Percentiles rank a stretch among this genome's conserved stretches.
These are phyloP conservation scores for Hanseniaspora meyeri DNA, from an alignment of 805 yeast species.

Conservation along the genomic window DNA sequence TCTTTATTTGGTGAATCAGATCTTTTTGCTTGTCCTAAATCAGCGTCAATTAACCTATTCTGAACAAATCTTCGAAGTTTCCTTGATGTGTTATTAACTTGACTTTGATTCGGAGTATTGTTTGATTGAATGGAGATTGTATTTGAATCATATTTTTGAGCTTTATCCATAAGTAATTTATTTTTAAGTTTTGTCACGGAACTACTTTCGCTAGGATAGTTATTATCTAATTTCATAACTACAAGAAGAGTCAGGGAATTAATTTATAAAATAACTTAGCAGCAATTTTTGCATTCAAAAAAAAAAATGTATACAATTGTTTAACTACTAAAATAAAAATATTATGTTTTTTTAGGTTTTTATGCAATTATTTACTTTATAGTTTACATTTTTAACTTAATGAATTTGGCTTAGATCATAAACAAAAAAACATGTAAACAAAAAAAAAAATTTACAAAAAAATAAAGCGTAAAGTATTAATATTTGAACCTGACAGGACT, in stretches of 20 bases:
- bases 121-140: not conserved
- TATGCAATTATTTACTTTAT: not conserved
- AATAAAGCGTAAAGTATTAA: constrained; percentile 2
- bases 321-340: too few relatives aligned
- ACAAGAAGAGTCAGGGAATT: too few relatives aligned
- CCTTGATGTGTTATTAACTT: constrained; percentile 23
- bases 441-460: not conserved
- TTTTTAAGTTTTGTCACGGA: not conserved
- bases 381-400: not conserved
- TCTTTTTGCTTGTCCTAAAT: constrained; percentile 6
- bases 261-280: too few relatives aligned
- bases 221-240: not conserved
- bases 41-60: constrained; percentile 10
- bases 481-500: constrained; percentile 39
- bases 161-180: not conserved
- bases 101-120: constrained; percentile 16
- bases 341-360: not conserved
- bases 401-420: not conserved
- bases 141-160: not conserved
- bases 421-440: not conserved
- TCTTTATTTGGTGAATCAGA: constrained; percentile 14
- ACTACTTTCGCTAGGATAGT: not conserved
- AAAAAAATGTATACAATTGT: not conserved
- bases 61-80: constrained; percentile 12
- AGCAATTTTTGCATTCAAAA: not conserved